Evolutionary conservation across 371 early-diverging fungal genomes (phyloP).

Genomic region (Blakeslea trispora): DNA sequence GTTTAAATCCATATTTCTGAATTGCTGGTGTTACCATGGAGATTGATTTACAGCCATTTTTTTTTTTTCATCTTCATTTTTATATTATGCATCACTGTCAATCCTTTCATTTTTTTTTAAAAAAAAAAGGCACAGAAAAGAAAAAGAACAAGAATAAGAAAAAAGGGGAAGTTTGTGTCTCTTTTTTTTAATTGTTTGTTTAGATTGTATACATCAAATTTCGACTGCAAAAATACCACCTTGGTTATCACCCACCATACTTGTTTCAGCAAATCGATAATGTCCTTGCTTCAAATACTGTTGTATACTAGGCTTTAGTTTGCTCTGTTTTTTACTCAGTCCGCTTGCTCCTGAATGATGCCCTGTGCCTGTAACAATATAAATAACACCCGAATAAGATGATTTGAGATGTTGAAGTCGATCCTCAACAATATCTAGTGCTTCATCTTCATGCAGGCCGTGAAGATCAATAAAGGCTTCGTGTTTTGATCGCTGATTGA

Average conservation of each 20-base stretch:
- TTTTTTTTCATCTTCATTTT: too few relatives aligned
- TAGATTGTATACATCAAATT: conserved; percentile 18
- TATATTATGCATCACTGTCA: too few relatives aligned
- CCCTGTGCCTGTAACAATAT: conserved; percentile 57
- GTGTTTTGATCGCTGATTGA: conserved; percentile 50
- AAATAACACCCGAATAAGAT: conserved; percentile 41
- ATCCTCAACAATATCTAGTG: conserved; percentile 51
- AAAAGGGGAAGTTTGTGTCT: too few relatives aligned
- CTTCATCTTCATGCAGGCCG: conserved; percentile 64
- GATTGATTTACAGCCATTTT: too few relatives aligned
- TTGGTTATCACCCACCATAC: conserved; percentile 41
- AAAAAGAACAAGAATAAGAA: too few relatives aligned
- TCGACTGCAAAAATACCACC: conserved; percentile 52
- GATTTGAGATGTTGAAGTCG: conserved; percentile 38
- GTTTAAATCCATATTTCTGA: too few relatives aligned
- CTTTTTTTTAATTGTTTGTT: neutral
- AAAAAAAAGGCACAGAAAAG: too few relatives aligned
- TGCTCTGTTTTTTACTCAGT: conserved; percentile 43
- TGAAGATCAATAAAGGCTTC: conserved; percentile 65
- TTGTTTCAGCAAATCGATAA: conserved; percentile 50
- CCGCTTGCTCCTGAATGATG: conserved; percentile 49
- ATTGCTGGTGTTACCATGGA: too few relatives aligned
- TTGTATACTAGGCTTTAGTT: conserved; percentile 43
- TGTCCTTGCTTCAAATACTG: conserved; percentile 31
- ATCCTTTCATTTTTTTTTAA: too few relatives aligned